Base-by-base conservation (phyloP, 2,329 filamentous ascomycete genomes). In the Dendryphion nanum region DNA sequence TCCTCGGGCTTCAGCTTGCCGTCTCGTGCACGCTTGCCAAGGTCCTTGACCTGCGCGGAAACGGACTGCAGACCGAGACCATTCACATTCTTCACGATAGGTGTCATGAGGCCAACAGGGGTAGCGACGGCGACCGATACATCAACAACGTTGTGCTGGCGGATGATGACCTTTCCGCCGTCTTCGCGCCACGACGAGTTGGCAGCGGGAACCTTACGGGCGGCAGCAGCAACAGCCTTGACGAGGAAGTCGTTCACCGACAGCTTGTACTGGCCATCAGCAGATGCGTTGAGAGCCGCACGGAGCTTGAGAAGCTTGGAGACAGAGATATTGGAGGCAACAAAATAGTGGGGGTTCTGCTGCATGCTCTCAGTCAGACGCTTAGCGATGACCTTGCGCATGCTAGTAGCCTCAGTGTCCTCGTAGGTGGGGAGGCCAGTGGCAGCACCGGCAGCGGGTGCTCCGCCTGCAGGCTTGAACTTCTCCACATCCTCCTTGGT, bases 221-320 rank as follows among this genome's bases (percentile, higher is more conserved):
- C 89, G 46, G 93, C 93, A 47, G 86, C 76, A 42, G 82, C 87
- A 42, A 91, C 87, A 55, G 91, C 93, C 81, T 98, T 98, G 79
- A 98, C 89, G 48, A 98, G 78, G 79, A 98, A 95, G 73, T 98
- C 93, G 73, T 98, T 98, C 73, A 98, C 89, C n/a, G 90, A 96
- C 42, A 98, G 86, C 82, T 96, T 98, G 82, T 95, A 98, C 71
- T 89, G 83, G 73, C 91, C 93, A 47, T 95, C 85, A 33, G 88
- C 77, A 10, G 86, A 83, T 64, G 82, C 81, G 75, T 98, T 98
- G 53, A 98, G 82, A 42, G 91, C 89, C 72, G 88, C 81, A 61
- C 93, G 89, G 57, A 98, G 89, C 78, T 96, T 97, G 61, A 95
- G 76, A 33, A 98, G 86, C 81, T 97, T 97, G 69, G 77, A 80